Conservation (phyloP, 148 eudicot species). For the Vaccinium macrocarpon region DNA sequence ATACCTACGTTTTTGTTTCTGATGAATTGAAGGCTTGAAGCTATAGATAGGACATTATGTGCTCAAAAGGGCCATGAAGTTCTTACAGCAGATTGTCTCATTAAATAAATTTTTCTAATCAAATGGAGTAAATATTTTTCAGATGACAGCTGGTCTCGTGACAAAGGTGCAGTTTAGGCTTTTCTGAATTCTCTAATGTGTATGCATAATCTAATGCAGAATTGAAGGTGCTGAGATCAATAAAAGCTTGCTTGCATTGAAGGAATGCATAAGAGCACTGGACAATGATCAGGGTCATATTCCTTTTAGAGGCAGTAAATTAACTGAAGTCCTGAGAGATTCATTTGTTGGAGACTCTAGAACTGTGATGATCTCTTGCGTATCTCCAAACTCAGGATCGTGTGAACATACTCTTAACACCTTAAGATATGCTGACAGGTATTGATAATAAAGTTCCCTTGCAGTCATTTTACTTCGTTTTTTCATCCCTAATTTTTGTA, state of each 20-base stretch:
- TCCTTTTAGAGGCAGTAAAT: conserved; percentile 97
- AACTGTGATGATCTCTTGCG: conserved; percentile 97
- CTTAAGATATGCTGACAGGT: conserved; percentile 98
- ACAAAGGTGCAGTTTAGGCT: neutral
- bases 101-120: neutral
- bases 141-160: neutral
- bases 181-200: neutral
- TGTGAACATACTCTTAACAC: conserved; percentile 98
- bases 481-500: neutral
- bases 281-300: conserved; percentile 97
- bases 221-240: conserved; percentile 99
- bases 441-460: neutral
- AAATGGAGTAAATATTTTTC: neutral
- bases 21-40: neutral
- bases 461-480: neutral
- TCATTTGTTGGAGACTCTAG: conserved; percentile 96
- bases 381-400: conserved; percentile 94
- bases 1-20: too few species aligned
- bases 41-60: neutral
- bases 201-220: conserved; percentile 29
- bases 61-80: neutral
- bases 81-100: neutral
- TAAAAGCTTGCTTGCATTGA: conserved; percentile 95
- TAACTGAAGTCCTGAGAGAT: conserved; percentile 97
- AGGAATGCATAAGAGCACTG: conserved; percentile 98